Evolutionary conservation across 2,329 filamentous ascomycete genomes (phyloP), one percentile per base, ranked within the genome.

Genomic region (Verticillium dahliae): DNA sequence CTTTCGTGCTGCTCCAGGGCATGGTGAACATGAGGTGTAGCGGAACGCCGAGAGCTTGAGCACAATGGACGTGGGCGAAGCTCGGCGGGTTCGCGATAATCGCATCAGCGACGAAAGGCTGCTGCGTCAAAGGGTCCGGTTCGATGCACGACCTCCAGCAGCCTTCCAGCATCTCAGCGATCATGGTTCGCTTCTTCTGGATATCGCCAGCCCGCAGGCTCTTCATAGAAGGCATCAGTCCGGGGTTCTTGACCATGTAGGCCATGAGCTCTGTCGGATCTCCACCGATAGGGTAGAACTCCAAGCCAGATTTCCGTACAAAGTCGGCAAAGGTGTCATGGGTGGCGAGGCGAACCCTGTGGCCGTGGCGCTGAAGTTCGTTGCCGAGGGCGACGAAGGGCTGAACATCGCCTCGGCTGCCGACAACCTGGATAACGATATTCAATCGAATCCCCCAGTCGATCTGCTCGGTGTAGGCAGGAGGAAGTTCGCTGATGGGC

Each of bases 1-100:
- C 81, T 66, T 87, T 86, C 0, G 89, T 92, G 1, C 88, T 85
- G 7, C 87, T 88, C 84, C 88, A 92, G 0, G 89, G 90, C 88
- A 92, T 91, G 1, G 83, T 82, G 59, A 80, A 79, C 72, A 82
- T 79, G 2, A 82, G 64, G 62, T 82, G 79, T 0, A 82, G 63
- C 0, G 80, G 80, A 0, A 81, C 69, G 0, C 74, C 70, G 1
- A 82, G 66, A 0, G 72, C 74, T 63, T 82, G 72, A 0, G 79
- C 79, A 62, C 79, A 81, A 60, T 80, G 78, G 0, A 81, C 69
- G 65, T 81, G 79, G 0, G 78, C 79, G 64, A 81, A 80, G n/a
- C 74, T 78, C 0, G 79, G 79, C 0, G 80, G 80, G 58, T 82
- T 82, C 0, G 80, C 80, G 56, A 83, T 82, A 7, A 83, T 82